These are phyloP conservation scores for Trichoderma afroharzianum DNA, from an alignment of 2,329 filamentous ascomycete genomes.

Conservation along the genomic window DNA sequence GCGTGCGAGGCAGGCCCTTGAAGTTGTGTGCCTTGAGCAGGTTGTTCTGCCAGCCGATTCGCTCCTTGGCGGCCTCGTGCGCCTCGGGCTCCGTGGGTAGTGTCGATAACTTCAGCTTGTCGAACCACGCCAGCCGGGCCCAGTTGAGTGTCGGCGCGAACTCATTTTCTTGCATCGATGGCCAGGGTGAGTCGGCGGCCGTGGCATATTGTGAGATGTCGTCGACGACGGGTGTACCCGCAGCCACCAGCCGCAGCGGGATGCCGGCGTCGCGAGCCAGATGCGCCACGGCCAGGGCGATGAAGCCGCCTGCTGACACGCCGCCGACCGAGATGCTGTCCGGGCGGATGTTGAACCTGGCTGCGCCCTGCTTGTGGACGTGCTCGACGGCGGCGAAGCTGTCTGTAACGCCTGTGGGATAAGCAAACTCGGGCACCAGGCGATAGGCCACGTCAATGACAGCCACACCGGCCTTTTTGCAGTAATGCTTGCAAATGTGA, in stretches of 20 bases:
- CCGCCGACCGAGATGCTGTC: constrained; percentile 42
- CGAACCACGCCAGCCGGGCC: constrained; percentile 41
- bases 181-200: constrained; percentile 36
- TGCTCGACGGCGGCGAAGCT: constrained; percentile 44
- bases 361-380: constrained; percentile 33
- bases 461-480: constrained; percentile 39
- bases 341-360: constrained; percentile 37
- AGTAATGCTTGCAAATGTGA: constrained; percentile 47
- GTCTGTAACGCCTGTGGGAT: constrained; percentile 48
- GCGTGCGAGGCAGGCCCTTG: constrained; percentile 33
- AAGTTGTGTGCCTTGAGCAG: constrained; percentile 36
- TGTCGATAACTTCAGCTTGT: constrained; percentile 32
- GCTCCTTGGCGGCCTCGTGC: constrained; percentile 19
- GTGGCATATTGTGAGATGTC: constrained; percentile 37
- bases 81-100: constrained; percentile 19
- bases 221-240: constrained; percentile 40
- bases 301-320: constrained; percentile 42
- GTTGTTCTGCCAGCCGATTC: constrained; percentile 29
- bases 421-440: constrained; percentile 47
- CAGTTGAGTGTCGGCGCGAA: constrained; percentile 43
- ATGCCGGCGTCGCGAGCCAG: constrained; percentile 38
- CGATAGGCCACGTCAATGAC: constrained; percentile 52
- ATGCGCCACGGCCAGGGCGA: constrained; percentile 38
- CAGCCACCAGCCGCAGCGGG: constrained; percentile 36
- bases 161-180: constrained; percentile 40